Percentiles rank a stretch among this genome's conserved stretches.
Conservation (phyloP, 495 filamentous ascomycete species). For the Daldinia grandis region DNA sequence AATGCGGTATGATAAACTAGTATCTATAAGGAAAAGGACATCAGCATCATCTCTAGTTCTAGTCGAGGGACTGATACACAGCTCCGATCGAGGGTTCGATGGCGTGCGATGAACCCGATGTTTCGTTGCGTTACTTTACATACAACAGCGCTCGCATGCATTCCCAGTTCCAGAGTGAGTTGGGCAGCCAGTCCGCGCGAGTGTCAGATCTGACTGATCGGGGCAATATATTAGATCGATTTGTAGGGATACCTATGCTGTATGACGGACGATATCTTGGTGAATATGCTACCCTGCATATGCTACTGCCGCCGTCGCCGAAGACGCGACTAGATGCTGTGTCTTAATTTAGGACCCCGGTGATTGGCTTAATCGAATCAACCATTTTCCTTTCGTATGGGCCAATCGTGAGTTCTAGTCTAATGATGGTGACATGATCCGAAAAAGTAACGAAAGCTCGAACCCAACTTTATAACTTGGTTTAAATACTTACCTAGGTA, state of each 20-base stretch:
- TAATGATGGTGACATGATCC: neutral
- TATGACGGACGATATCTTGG: constrained; percentile 27
- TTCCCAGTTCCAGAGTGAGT: constrained; percentile 15
- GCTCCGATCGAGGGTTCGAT: constrained; percentile 41
- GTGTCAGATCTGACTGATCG: constrained; percentile 28
- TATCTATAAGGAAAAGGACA: constrained; percentile 26
- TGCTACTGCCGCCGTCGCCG: neutral
- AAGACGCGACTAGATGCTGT: constrained; percentile 9
- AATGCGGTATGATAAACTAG: constrained; percentile 24
- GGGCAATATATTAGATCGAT: constrained; percentile 18
- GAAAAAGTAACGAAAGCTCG: neutral
- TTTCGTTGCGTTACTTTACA: constrained; percentile 25
- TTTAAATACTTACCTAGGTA: no score
- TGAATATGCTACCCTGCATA: constrained; percentile 17
- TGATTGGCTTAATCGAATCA: constrained; percentile 24
- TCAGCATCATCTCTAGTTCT: constrained; percentile 31
- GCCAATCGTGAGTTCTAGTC: neutral
- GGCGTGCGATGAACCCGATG: constrained; percentile 33
- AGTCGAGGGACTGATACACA: constrained; percentile 19
- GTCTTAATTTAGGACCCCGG: constrained; percentile 17
- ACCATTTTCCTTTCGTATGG: constrained; percentile 7
- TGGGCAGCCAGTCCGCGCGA: constrained; percentile 16
- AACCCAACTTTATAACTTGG: no score
- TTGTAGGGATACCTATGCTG: constrained; percentile 22
- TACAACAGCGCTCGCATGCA: constrained; percentile 31